Conservation (phyloP, 306 rosid genomes). For the Gillenia trifoliata region DNA sequence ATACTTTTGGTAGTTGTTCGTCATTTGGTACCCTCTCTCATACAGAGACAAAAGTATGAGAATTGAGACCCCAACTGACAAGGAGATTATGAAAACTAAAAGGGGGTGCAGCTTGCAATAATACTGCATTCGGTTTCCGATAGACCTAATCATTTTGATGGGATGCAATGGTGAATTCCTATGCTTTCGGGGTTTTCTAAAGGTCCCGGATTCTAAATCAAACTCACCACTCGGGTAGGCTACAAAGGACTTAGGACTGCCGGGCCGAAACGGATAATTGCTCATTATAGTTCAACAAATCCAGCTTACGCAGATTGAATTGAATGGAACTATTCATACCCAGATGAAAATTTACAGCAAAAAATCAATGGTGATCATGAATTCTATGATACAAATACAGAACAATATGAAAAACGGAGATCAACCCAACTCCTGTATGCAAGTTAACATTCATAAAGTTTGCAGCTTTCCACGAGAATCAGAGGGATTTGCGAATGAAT, state of each 20-base stretch:
- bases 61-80: slow-evolving; percentile 48
- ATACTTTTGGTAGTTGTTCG: slow-evolving; percentile 17
- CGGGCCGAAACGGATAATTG: slow-evolving; percentile 49
- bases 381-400: neutral
- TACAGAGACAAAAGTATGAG: slow-evolving; percentile 45
- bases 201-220: slow-evolving; percentile 71
- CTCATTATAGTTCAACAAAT: slow-evolving; percentile 38
- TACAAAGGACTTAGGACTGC: slow-evolving; percentile 51
- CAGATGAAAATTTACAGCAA: slow-evolving; percentile 8
- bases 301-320: neutral
- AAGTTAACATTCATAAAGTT: neutral
- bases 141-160: slow-evolving; percentile 64
- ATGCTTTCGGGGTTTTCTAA: slow-evolving; percentile 51
- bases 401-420: neutral
- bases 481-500: neutral
- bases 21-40: slow-evolving; percentile 31
- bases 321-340: slow-evolving; percentile 15
- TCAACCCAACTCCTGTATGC: neutral
- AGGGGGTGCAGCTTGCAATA: slow-evolving; percentile 61
- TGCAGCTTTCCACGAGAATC: neutral
- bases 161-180: slow-evolving; percentile 30
- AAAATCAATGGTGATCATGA: neutral
- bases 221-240: slow-evolving; percentile 56
- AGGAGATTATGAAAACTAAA: slow-evolving; percentile 33
- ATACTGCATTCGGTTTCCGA: slow-evolving; percentile 43